Percentiles rank a stretch among this genome's conserved stretches.
Evolutionary conservation across 2,329 filamentous ascomycete species (phyloP).

Genomic region (Seiridium cupressi): DNA sequence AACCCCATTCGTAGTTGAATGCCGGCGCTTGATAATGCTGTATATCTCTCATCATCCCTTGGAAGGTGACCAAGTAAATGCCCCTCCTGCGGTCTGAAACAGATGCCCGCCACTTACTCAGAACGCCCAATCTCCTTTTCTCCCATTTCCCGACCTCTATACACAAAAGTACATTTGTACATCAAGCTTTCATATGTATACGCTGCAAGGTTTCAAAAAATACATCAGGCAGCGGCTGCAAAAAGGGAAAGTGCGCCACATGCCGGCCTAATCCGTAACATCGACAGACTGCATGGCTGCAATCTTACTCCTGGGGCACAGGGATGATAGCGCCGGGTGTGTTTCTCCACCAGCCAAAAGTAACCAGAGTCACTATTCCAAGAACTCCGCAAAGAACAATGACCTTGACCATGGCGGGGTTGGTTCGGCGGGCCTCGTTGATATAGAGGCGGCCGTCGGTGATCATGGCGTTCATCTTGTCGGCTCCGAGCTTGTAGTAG

Average conservation of each 20-base stretch:
- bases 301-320: constrained; percentile 1
- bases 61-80: too few species aligned
- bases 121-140: constrained; percentile 1
- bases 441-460: constrained; percentile 17
- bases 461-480: constrained; percentile 22
- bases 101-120: neutral
- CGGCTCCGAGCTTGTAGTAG: constrained; percentile 26
- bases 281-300: neutral
- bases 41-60: too few species aligned
- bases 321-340: constrained; percentile 1
- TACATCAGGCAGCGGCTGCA: neutral
- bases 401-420: constrained; percentile 19
- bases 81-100: too few species aligned
- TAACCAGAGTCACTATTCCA: neutral
- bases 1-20: too few species aligned
- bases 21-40: too few species aligned
- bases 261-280: neutral
- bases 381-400: constrained; percentile 15
- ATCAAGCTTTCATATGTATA: neutral
- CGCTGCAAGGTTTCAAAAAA: neutral
- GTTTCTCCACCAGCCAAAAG: constrained; percentile 3
- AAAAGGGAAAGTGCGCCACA: neutral
- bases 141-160: constrained; percentile 4
- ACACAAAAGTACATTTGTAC: constrained; percentile 4
- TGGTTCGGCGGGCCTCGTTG: constrained; percentile 17